Base-by-base conservation (phyloP, 1,284 basidiomycete species). In the Pseudozyma sp. region DNA sequence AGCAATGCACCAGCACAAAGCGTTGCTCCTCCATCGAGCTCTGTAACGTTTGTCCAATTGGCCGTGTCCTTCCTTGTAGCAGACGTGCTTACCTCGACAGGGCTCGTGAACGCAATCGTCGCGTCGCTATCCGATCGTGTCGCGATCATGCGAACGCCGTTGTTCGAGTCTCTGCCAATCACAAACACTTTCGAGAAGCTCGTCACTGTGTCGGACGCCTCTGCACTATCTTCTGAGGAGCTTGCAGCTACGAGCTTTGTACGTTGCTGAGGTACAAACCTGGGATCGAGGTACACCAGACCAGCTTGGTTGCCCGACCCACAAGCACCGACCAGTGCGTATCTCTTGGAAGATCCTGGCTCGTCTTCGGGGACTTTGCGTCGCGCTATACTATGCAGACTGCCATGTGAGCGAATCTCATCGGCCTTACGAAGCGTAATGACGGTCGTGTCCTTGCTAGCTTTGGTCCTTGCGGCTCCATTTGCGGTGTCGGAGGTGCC, bases 401-500 rank as follows among this genome's bases (percentile, higher is more conserved):
- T 51, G 3, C 71, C 71, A 47, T 74, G 59, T 6, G 66, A 65
- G 36, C 52, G 59, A 5, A 69, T 58, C 49, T 61, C 47, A 44
- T 65, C 71, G 9, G 52, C 51, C 14, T 59, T 69, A 25, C 51
- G 40, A 12, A 74, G 52, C 5, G 66, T 51, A 25, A 69, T 5
- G 31, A 69, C 21, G 13, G 56, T 74, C 44, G 56, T 57, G 3
- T 66, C 45, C 18, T 53, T 65, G 44, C 21, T 40, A 1, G 48
- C 31, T 14, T 59, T 65, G 2, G 62, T 35, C 12, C 52, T 58
- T 11, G 59, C 39, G 6, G 19, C 19, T 16, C 19, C 25, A 18
- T 45, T 44, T 25, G 40, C 21, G 9, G 61, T 60, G n/a, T 68
- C 70, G 5, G 83, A 80, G 18, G 81, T 72, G 18, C 85, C 85